Conservation (phyloP, 1,284 basidiomycete species). For the Ceratobasidium sp. region DNA sequence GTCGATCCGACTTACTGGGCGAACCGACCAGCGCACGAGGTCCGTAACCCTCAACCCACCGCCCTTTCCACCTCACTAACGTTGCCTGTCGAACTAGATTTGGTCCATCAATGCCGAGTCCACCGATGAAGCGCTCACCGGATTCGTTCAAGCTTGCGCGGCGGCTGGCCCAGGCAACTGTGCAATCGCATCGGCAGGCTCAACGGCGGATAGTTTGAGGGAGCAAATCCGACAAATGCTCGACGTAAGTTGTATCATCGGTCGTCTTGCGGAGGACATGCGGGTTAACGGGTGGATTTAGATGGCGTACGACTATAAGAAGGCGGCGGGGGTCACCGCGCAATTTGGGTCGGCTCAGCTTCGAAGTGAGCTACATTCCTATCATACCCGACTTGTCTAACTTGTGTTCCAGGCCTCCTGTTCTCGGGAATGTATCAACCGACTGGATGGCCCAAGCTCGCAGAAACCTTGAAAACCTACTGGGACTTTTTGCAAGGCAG, state of each 20-base stretch:
- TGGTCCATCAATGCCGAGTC: conserved; percentile 10
- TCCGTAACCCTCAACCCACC: background rate
- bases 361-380: conserved; percentile 22
- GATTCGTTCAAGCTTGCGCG: conserved; percentile 39
- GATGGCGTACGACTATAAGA: conserved; percentile 27
- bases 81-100: background rate
- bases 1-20: conserved; percentile 38
- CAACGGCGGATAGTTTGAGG: background rate
- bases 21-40: conserved; percentile 11
- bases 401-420: conserved; percentile 14
- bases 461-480: background rate
- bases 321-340: conserved; percentile 3
- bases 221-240: background rate
- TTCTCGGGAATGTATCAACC: conserved; percentile 39
- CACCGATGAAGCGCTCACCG: conserved; percentile 27
- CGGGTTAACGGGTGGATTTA: background rate
- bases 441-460: conserved; percentile 32
- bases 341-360: conserved; percentile 3
- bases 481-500: background rate
- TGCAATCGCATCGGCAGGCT: conserved; percentile 23
- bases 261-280: too few species aligned
- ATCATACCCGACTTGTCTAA: background rate
- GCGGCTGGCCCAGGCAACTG: conserved; percentile 34
- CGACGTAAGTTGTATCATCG: background rate
- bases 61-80: background rate